Percentiles rank a stretch among this genome's conserved stretches.
Evolutionary conservation across 2,329 filamentous ascomycete genomes (phyloP).

Genomic region (Atkinsonella hypoxylon): DNA sequence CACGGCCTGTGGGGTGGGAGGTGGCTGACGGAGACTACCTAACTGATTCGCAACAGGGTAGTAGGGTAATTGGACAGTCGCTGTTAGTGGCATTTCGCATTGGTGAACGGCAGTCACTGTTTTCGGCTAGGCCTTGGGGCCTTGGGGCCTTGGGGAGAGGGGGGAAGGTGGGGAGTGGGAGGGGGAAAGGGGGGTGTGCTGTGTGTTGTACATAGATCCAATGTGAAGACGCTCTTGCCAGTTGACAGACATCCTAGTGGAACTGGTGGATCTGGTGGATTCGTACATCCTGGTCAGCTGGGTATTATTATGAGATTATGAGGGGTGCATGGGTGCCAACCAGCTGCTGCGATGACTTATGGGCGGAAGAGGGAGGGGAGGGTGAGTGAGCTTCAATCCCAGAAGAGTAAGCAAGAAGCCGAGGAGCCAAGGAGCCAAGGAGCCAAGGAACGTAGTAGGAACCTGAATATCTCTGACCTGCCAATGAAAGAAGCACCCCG

Average conservation of each 20-base stretch:
- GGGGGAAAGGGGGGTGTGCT: not conserved
- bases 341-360: too few species aligned
- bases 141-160: not conserved
- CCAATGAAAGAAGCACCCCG: not conserved
- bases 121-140: conserved; percentile 1
- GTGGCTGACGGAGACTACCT: conserved; percentile 8
- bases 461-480: not conserved
- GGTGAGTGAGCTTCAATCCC: too few species aligned
- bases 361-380: not conserved
- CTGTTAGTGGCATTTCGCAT: not conserved
- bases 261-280: not conserved
- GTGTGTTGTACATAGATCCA: not conserved
- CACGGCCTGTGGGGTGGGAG: conserved; percentile 5
- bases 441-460: not conserved
- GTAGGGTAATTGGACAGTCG: conserved; percentile 10
- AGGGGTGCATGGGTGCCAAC: too few species aligned
- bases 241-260: too few species aligned
- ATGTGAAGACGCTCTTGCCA: not conserved
- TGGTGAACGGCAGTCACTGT: too few species aligned
- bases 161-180: not conserved
- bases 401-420: too few species aligned
- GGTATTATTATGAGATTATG: not conserved
- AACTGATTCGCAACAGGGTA: conserved; percentile 9
- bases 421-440: too few species aligned
- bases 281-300: conserved; percentile 5